Evolutionary conservation across 768 basidiomycete species (phyloP), one percentile per base, ranked within the genome.

Genomic region (Boletus rubescentipes): DNA sequence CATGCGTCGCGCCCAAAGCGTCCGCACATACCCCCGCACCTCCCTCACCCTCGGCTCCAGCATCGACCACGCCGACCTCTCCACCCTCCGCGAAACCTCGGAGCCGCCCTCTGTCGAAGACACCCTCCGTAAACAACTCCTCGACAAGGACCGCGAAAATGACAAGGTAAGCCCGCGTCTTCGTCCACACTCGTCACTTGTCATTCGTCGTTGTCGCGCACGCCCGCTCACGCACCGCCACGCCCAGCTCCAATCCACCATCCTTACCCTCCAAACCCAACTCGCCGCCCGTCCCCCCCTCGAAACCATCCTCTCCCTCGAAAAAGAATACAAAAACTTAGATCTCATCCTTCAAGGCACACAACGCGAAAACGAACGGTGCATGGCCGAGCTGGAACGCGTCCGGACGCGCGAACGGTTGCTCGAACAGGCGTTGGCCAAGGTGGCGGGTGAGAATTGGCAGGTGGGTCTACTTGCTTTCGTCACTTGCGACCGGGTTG

Each of bases 341-440:
- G 91, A 91, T 36, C 74, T 93, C 16, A 74, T 93, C 4, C 70
- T 91, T 0, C 82, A 88, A 54, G 91, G 90, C 0, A 92, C 91
- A 0, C 89, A 91, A 58, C 75, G 89, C 46, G 91, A 93, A 73
- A 93, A 93, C 62, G 90, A 92, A 61, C 77, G 86, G 45, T 87
- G 85, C 57, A 92, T 93, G 91, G 77, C 81, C 0, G 89, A 91
- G 54, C 75, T 91, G 3, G 90, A 92, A 51, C 77, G 86, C 58
- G 78, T 75, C 4, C 88, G 82, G 53, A 77, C 76, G n/a, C 77
- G 91, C 45, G 88, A 91, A 70, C 88, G 89, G 67, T 76, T 82
- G 70, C 79, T 92, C 34, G 91, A 93, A 65, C 78, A 81, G 31
- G 87, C 89, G 44, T 68, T 93, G 14, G 75, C 82, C 6, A 84